Evolutionary conservation across 768 basidiomycete species (phyloP).

Genomic region (Aureoboletus auriporus): DNA sequence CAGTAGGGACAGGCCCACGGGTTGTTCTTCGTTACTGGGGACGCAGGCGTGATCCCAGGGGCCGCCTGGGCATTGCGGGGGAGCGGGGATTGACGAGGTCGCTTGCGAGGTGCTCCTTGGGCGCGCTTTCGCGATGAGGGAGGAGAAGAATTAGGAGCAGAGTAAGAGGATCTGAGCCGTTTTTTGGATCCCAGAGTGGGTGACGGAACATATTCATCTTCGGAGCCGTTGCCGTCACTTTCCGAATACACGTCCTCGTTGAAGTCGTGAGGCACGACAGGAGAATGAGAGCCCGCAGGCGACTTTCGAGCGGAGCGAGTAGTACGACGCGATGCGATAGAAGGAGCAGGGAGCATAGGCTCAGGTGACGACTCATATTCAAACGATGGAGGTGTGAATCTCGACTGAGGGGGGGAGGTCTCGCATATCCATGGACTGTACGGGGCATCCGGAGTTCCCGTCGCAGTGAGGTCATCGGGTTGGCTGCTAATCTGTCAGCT

Average conservation of each 20-base stretch:
- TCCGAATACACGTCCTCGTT: conserved; percentile 34
- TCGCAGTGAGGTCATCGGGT: conserved; percentile 2
- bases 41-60: conserved; percentile 14
- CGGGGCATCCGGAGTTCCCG: conserved; percentile 9
- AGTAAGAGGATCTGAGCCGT: conserved; percentile 25
- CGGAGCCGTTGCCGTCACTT: conserved; percentile 36
- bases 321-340: conserved; percentile 4
- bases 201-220: conserved; percentile 45
- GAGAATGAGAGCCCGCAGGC: not conserved
- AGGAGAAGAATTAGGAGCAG: not conserved
- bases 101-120: conserved; percentile 17
- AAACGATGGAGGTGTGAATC: not conserved
- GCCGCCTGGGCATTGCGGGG: conserved; percentile 46
- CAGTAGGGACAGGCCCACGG: conserved; percentile 46
- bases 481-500: conserved; percentile 21
- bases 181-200: conserved; percentile 31
- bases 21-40: conserved; percentile 25
- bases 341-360: not conserved
- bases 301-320: conserved; percentile 14
- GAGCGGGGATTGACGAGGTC: conserved; percentile 31
- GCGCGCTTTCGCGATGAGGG: conserved; percentile 6
- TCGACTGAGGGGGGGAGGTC: conserved; percentile 2
- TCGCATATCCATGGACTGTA: conserved; percentile 10
- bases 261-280: conserved; percentile 3
- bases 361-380: not conserved